Base-by-base conservation (phyloP, 768 basidiomycete species). In the Stropharia rugosoannulata region DNA sequence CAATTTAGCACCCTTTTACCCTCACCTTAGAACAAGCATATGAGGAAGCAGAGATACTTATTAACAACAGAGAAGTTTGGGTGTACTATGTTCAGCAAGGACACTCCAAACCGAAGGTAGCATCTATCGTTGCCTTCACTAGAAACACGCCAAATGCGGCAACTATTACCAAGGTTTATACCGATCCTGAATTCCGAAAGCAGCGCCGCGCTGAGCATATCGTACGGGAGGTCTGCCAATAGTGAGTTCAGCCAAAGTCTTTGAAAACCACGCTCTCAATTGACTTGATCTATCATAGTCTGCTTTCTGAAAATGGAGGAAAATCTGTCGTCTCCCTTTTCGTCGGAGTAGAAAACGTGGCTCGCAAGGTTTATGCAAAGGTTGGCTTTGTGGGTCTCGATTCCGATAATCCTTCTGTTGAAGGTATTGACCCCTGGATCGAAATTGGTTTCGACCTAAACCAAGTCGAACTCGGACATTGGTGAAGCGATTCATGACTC, bases 111-210 rank as follows among this genome's bases (percentile, higher is more conserved):
- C 59, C 68, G 44, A 75, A 78, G 25, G 76, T 85, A 18, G 85
- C 88, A 0, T 89, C 78, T 16, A 81, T 91, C 39, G 85, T 85
- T 5, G 88, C 88, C 13, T 81, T 80, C 27, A 88, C 89, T 7
- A 75, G 90, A 10, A 81, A 83, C 56, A 83, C 76, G 22, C 73
- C 76, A 1, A 74, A 62, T 4, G 77, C 86, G 22, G 81, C 83
- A 2, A 80, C 85, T 0, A 82, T 92, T 43, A 86, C 86, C 38
- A 91, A 92, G 66, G 89, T 91, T 0, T 86, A 74, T 64, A 91
- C 90, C 0, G 71, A 76, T 45, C 73, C 80, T 0, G 37, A 61
- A 2, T 86, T 80, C 77, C 74, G 85, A 42, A 66, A 77, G 0
- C 70, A 65, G 1, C 80, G 84, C 4, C 86, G 79, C 60, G 90